Conservation (phyloP, 495 filamentous ascomycete species). For the Hapsidospora chrysogenum region DNA sequence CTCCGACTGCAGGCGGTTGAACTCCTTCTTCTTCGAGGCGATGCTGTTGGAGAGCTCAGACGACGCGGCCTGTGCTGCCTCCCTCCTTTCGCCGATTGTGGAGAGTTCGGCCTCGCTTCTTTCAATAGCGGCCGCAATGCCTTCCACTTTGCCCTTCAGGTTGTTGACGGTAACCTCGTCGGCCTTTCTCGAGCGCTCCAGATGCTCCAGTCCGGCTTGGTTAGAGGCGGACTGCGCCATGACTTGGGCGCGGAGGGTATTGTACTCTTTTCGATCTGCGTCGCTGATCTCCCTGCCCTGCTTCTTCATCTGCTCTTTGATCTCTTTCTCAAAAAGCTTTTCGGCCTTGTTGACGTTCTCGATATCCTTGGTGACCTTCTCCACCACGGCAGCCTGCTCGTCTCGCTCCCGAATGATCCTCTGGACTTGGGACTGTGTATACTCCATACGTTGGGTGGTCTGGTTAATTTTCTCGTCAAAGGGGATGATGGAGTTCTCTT, state of each 20-base stretch:
- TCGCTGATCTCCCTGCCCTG: slow-evolving; percentile 75
- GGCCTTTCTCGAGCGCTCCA: slow-evolving; percentile 69
- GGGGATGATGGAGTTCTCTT: slow-evolving; percentile 71
- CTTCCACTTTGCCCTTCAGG: slow-evolving; percentile 71
- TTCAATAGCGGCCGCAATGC: slow-evolving; percentile 50
- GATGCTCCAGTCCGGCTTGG: slow-evolving; percentile 68
- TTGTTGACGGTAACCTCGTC: slow-evolving; percentile 79
- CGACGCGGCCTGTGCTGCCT: slow-evolving; percentile 37
- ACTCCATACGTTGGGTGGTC: slow-evolving; percentile 50
- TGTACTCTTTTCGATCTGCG: slow-evolving; percentile 79
- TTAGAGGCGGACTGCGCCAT: slow-evolving; percentile 68
- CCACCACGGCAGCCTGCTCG: slow-evolving; percentile 42
- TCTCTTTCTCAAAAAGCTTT: slow-evolving; percentile 74
- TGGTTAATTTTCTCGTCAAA: slow-evolving; percentile 88
- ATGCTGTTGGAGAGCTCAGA: slow-evolving; percentile 60
- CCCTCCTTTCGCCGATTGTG: slow-evolving; percentile 49
- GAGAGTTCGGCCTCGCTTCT: slow-evolving; percentile 57
- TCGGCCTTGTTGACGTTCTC: slow-evolving; percentile 79
- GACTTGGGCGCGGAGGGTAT: slow-evolving; percentile 68
- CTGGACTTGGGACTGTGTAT: slow-evolving; percentile 45
- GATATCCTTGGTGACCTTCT: slow-evolving; percentile 63
- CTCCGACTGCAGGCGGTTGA: slow-evolving; percentile 72
- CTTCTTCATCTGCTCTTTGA: slow-evolving; percentile 64
- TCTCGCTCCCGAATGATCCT: slow-evolving; percentile 64
- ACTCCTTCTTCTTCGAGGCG: slow-evolving; percentile 77